phyloP scores from a whole-genome alignment of 192 early-diverging fungal genomes.

The Lobulomyces angularis region DNA sequence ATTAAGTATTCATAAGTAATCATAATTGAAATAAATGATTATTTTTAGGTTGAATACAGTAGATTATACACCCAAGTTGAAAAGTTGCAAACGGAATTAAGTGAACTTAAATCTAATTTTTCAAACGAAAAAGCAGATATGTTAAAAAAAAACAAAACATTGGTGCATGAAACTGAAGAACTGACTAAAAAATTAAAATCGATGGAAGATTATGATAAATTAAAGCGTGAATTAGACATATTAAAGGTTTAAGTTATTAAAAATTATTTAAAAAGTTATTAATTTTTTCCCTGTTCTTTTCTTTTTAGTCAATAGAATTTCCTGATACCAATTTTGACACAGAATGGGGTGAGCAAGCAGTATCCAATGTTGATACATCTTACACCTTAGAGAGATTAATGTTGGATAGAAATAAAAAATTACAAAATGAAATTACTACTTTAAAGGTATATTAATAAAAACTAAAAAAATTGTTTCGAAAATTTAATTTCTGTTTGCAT shows the following conservation, averaged over 20 bases:
- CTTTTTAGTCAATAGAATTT: slow-evolving; percentile 17
- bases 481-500: no score
- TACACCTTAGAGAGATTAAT: slow-evolving; percentile 64
- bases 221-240: slow-evolving; percentile 75
- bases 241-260: slow-evolving; percentile 40
- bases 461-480: slow-evolving; percentile 11
- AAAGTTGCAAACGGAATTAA: slow-evolving; percentile 18
- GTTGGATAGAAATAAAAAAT: slow-evolving; percentile 69
- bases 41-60: slow-evolving; percentile 29
- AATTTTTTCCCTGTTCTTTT: slow-evolving; percentile 3
- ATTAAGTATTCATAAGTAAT: no score
- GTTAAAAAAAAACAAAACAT: slow-evolving; percentile 12
- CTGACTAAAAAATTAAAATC: slow-evolving; percentile 40
- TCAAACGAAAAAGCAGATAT: slow-evolving; percentile 16
- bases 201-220: slow-evolving; percentile 72
- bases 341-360: slow-evolving; percentile 32
- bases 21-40: no score
- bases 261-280: no score
- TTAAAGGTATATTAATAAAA: slow-evolving; percentile 32
- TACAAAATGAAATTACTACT: slow-evolving; percentile 59
- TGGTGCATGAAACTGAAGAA: slow-evolving; percentile 47
- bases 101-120: slow-evolving; percentile 19
- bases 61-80: slow-evolving; percentile 16
- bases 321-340: slow-evolving; percentile 8
- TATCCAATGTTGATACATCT: no score